phyloP scores from a whole-genome alignment of 805 yeast species.

The Starmerella riodocensis region DNA sequence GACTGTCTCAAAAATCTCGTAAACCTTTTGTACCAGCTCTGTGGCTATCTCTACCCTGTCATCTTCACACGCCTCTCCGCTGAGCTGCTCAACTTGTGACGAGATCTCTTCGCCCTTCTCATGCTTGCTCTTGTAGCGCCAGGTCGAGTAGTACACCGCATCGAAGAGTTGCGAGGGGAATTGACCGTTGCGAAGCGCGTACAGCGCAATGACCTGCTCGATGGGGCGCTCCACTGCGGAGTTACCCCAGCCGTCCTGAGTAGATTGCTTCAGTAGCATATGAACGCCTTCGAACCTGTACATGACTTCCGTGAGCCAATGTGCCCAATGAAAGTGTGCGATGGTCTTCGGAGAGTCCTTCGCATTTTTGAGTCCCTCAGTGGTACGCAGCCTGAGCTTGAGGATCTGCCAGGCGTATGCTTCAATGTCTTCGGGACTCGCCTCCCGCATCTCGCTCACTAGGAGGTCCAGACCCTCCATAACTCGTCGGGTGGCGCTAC shows the following conservation, averaged over 20 bases:
- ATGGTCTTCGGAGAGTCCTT: conserved; percentile 10
- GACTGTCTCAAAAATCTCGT: conserved; percentile 5
- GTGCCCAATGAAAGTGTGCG: conserved; percentile 19
- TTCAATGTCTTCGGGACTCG: conserved; percentile 13
- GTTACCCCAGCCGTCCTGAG: conserved; percentile 17
- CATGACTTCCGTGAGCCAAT: conserved; percentile 14
- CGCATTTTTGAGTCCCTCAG: conserved; percentile 7
- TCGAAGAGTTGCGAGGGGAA: conserved; percentile 8
- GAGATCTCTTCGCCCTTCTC: not conserved
- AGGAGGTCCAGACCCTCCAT: conserved; percentile 15
- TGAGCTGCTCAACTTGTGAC: not conserved
- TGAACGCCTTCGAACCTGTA: conserved; percentile 18
- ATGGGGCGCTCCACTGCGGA: conserved; percentile 14
- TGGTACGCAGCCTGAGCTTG: conserved; percentile 11
- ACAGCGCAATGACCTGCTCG: conserved; percentile 14
- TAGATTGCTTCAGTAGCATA: conserved; percentile 14
- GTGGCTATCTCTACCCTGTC: not conserved
- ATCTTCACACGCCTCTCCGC: not conserved
- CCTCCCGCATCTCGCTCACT: conserved; percentile 18
- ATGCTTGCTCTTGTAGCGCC: not conserved
- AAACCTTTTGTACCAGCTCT: conserved; percentile 6
- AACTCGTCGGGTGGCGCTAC: conserved; percentile 8
- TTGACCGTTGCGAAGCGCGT: conserved; percentile 13
- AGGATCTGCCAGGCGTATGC: conserved; percentile 10
- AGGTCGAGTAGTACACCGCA: not conserved